Base-by-base conservation (phyloP, 148 eudicot species). In the Vaccinium macrocarpon region DNA sequence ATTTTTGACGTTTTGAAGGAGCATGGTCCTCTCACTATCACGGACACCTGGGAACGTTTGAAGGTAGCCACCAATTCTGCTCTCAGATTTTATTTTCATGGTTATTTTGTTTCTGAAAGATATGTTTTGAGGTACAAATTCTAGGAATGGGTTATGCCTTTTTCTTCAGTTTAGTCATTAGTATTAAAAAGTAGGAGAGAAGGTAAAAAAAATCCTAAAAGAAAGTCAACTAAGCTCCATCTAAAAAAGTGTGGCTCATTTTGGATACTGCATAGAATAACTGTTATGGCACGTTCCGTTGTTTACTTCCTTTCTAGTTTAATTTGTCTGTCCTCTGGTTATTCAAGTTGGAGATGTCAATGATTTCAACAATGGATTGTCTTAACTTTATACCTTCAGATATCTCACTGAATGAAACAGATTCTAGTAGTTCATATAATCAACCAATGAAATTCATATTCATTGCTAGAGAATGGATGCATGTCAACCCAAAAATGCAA, bases 1-100 rank as follows among this genome's bases (percentile, higher is more conserved):
- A 90, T 96, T 68, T 96, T 96, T 57, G 95, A 94, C 57, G 89
- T 94, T 72, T 81, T 96, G 57, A 96, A 92, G 91, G 97, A 96
- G 53, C 98, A 96, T 73, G 99, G 98, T 35, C 99, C 99, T 81
- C 94, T 96, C 80, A 88, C 94, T 82, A 85, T 96, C 19, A 92
- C 94, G 8, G 94, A 96, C 64, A 91, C 97, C 32, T 96, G 99
- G 98, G 92, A 91, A 4, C 92, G 90, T 29, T 90, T 96, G 50
- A 88, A 96, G 96, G 98, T 95, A 68, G 21, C 52, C 76, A 2
- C 61, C 82, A 42, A 18, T 81, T 81, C 52, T n/a, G n/a, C 56
- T 56, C 46, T 48, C 15, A 29, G n/a, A 49, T 15, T 49, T 25
- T 21, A 42, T 21, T 35, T 76, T 19, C 62, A 9, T 74, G 13